A percentile compares a stretch with the other conserved stretches of the same genome.
Evolutionary conservation across 208 protist species (phyloP).

Genomic region (Crithidia fasciculata): DNA sequence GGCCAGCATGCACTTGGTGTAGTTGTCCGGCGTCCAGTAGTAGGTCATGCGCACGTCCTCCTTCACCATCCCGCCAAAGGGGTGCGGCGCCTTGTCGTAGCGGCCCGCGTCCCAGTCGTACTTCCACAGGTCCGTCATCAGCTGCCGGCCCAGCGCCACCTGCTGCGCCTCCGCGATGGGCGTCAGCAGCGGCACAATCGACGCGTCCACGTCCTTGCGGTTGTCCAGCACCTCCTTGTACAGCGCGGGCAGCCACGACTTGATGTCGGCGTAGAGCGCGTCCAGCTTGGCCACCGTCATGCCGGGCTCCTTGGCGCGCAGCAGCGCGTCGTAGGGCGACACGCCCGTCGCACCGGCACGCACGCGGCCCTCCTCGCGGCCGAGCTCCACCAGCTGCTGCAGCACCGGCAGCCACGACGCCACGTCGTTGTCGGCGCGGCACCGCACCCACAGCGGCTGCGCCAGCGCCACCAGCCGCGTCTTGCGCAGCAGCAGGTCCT

Average conservation of each 20-base stretch:
- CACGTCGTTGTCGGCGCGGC: too few relatives aligned
- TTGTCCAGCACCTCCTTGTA: constrained; percentile 48
- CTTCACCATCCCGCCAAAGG: constrained; percentile 65
- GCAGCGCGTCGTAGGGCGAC: too few relatives aligned
- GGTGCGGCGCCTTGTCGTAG: constrained; percentile 74
- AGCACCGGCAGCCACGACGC: too few relatives aligned
- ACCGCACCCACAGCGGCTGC: too few relatives aligned
- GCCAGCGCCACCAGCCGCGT: too few relatives aligned
- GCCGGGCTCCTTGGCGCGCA: too few relatives aligned
- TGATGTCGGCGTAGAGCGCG: too few relatives aligned
- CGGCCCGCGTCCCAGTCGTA: constrained; percentile 78
- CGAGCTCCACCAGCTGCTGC: too few relatives aligned
- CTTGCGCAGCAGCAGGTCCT: too few relatives aligned
- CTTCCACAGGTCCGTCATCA: constrained; percentile 54
- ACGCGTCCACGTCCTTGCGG: constrained; percentile 32
- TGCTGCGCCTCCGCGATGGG: constrained; percentile 48
- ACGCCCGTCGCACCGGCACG: too few relatives aligned
- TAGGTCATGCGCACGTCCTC: constrained; percentile 81
- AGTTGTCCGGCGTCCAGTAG: constrained; percentile 52
- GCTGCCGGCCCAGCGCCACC: constrained; percentile 31
- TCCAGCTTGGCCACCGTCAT: too few relatives aligned
- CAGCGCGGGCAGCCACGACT: constrained; percentile 62
- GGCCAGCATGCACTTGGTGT: constrained; percentile 17
- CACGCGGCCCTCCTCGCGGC: too few relatives aligned
- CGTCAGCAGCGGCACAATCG: constrained; percentile 20